These are phyloP conservation scores for Cryptococcus sp. DNA, from an alignment of 1,284 basidiomycete species.

Conservation along the genomic window DNA sequence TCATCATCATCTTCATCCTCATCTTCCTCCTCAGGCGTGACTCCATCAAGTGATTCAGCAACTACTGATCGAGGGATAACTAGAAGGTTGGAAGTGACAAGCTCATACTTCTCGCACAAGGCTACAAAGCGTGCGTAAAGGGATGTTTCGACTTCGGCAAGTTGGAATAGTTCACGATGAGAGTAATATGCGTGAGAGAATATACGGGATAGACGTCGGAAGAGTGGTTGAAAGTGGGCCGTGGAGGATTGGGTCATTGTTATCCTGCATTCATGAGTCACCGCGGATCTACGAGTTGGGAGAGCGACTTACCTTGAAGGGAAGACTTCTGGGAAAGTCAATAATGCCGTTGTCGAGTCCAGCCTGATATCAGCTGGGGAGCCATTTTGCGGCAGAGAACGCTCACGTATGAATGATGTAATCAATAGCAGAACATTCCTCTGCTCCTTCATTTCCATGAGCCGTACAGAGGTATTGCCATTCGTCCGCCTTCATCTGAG, in stretches of 20 bases:
- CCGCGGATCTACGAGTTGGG: background rate
- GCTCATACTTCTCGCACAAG: conserved; percentile 72
- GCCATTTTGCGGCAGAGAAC: background rate
- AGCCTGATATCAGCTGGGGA: conserved; percentile 77
- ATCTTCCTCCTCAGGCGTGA: background rate
- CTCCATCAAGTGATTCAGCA: conserved; percentile 4
- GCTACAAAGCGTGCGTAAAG: conserved; percentile 87
- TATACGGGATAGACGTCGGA: conserved; percentile 75
- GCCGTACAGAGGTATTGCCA: conserved; percentile 96
- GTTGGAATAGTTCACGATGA: conserved; percentile 70
- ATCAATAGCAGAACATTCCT: conserved; percentile 94
- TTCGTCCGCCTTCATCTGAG: conserved; percentile 95
- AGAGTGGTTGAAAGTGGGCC: conserved; percentile 72
- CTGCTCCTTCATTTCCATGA: conserved; percentile 52
- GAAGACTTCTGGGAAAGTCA: conserved; percentile 84
- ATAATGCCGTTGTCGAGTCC: conserved; percentile 86
- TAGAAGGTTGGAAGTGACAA: conserved; percentile 70
- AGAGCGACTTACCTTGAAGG: conserved; percentile 65
- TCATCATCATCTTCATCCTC: conserved; percentile 9
- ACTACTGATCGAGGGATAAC: conserved; percentile 59
- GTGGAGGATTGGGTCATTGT: conserved; percentile 74
- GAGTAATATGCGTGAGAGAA: conserved; percentile 95
- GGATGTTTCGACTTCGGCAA: conserved; percentile 66
- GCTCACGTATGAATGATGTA: conserved; percentile 83
- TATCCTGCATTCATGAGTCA: conserved; percentile 52